Base-by-base conservation (phyloP, 306 rosid species). In the Abrus pulchellus region DNA sequence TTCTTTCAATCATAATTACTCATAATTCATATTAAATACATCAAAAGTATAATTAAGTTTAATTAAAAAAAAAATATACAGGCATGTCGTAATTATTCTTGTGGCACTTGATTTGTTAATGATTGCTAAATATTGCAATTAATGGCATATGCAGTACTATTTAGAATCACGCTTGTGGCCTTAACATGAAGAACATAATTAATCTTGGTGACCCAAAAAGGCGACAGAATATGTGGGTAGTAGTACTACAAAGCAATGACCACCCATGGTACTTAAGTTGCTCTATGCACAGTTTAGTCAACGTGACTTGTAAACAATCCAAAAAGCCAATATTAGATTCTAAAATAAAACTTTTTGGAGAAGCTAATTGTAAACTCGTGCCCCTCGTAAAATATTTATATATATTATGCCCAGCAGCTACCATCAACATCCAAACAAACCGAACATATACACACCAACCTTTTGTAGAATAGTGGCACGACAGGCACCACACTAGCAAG, bases 401-500 rank as follows among this genome's bases (percentile, higher is more conserved):
- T 44, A 52, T 52, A 33, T 14, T 68, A 6, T 5, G 32, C 1
- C 47, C 36, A 72, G 64, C 41, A 73, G 62, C 54, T 66, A 41
- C 41, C 67, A 49, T 60, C 82, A 68, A 62, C 78, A 8, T 68
- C 43, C 4, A 62, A 76, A 49, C 72, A 47, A 76, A n/a, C 47
- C 0, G 0, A 52, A 68, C 67, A 66, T 12, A 63, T 6, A 66
- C 70, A 38, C 80, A 34, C 34, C 61, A 43, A 72, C 68, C 41
- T 41, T 6, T 82, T 56, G 59, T 59, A 49, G n/a, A 59, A 27
- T 14, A 44, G 9, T 60, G 53, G 44, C 75, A 43, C 54, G 69
- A 73, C 79, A 75, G 3, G 43, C 49, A 68, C 72, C 82, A 68
- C 30, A 75, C 48, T 60, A 45, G 38, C 65, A 65, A 75, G 85